phyloP scores from a whole-genome alignment of 495 filamentous ascomycete species.

The Penicillium chermesinum region DNA sequence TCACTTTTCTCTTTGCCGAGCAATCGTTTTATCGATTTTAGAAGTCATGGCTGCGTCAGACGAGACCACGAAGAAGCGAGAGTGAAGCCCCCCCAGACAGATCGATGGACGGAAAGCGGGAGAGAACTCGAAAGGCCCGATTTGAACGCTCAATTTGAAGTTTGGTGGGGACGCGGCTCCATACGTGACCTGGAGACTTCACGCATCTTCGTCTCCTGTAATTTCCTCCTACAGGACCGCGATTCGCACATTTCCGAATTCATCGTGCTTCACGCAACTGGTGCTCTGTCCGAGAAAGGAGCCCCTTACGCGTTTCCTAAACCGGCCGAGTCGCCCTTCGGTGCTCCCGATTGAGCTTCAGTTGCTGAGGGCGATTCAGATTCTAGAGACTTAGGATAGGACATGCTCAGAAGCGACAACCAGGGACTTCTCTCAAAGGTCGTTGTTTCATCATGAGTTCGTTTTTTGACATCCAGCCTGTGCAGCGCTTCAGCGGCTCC shows the following conservation, averaged over 20 bases:
- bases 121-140: constrained; percentile 10
- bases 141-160: neutral
- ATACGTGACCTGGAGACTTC: neutral
- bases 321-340: neutral
- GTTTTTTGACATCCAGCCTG: constrained; percentile 58
- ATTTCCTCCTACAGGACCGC: no score
- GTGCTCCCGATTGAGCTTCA: neutral
- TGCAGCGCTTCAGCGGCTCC: constrained; percentile 54
- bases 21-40: constrained; percentile 70
- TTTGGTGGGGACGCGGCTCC: constrained; percentile 9
- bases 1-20: constrained; percentile 65
- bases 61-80: neutral
- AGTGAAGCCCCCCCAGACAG: constrained; percentile 6
- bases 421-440: neutral
- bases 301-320: neutral
- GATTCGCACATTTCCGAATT: no score
- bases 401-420: neutral
- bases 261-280: neutral
- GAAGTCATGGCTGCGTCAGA: constrained; percentile 44
- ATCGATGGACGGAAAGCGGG: constrained; percentile 20
- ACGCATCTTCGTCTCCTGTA: neutral
- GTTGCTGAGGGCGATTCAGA: neutral
- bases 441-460: neutral
- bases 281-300: neutral
- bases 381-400: neutral